Evolutionary conservation across 345 rosid genomes (phyloP), one percentile per base, ranked within the genome.

Genomic region (Dovyalis caffra): DNA sequence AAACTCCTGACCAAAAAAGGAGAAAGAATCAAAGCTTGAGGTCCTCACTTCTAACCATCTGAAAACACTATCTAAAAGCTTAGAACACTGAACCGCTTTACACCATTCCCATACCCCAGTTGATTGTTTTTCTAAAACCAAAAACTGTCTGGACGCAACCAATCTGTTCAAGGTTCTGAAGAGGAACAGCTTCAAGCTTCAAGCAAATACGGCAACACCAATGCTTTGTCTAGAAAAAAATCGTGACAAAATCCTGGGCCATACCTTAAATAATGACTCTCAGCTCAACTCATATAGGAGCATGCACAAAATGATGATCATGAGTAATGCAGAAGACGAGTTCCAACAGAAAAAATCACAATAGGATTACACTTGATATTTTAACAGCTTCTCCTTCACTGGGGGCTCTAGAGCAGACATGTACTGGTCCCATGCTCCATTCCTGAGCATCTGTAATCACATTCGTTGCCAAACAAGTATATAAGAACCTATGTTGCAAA

Each of bases 341-440:
- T 61, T 66, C 69, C 73, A 64, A 34, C 38, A 51, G 8, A 65
- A 31, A 49, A 74, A 65, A 57, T n/a, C 35, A 31, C 14, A 47
- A 71, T 15, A 25, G 64, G 7, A 21, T 74, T 83, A 94, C 56
- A 90, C 91, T 87, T 86, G 88, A 87, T 93, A 96, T 84, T 91
- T 89, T 31, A 86, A 85, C 47, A 96, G 87, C 80, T 86, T 90
- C 80, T 96, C 99, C 87, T 90, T 92, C 76, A 89, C 92, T 0
- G 88, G 89, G 78, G 97, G 87, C 69, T 93, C 95, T 89, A 96
- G 79, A 15, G 95, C 90, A 75, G 99, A 89, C 81, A 87, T 84
- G 70, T 82, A 96, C 78, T 92, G 92, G 66, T 89, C 95, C 98
- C 98, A 96, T 15, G 90, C 92, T 64, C 87, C 97, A 80, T 90